Evolutionary conservation across 2,329 filamentous ascomycete genomes (phyloP).

Genomic region (Aureobasidium mangrovei): DNA sequence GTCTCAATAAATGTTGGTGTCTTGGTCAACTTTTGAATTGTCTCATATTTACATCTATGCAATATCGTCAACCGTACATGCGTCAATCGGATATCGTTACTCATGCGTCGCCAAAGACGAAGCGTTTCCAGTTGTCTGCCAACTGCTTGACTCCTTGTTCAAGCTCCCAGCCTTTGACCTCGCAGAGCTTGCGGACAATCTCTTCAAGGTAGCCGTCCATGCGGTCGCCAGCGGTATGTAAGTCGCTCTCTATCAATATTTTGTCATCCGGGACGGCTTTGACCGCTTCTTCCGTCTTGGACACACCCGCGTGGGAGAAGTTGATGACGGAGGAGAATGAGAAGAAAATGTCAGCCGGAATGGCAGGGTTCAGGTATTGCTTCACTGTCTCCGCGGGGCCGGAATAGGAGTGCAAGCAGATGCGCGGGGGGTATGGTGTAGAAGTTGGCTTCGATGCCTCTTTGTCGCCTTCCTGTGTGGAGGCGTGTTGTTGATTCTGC

Average conservation of each 20-base stretch:
- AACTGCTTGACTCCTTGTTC: constrained; percentile 61
- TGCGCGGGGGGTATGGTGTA: constrained; percentile 68
- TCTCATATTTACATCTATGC: too few species aligned
- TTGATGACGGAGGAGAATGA: constrained; percentile 86
- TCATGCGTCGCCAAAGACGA: constrained; percentile 52
- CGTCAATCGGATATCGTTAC: too few species aligned
- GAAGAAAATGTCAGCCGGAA: constrained; percentile 73
- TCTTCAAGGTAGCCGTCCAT: constrained; percentile 75
- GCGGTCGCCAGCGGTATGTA: constrained; percentile 68
- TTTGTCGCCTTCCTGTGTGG: neutral
- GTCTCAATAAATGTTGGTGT: too few species aligned
- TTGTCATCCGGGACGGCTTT: constrained; percentile 65
- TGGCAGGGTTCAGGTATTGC: constrained; percentile 64
- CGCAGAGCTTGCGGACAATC: constrained; percentile 66
- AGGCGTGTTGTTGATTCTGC: constrained; percentile 9
- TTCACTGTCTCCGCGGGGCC: constrained; percentile 65
- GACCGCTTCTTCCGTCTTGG: constrained; percentile 58
- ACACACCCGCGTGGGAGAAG: constrained; percentile 46
- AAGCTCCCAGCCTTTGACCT: constrained; percentile 67
- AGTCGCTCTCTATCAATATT: constrained; percentile 80
- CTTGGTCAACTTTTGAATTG: too few species aligned
- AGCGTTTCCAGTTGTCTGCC: constrained; percentile 66
- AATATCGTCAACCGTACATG: too few species aligned
- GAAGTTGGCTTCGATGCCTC: neutral
- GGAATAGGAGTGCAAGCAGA: constrained; percentile 92